Base-by-base conservation (phyloP, 371 early-diverging fungal species). In the Apophysomyces trapeziformis region DNA sequence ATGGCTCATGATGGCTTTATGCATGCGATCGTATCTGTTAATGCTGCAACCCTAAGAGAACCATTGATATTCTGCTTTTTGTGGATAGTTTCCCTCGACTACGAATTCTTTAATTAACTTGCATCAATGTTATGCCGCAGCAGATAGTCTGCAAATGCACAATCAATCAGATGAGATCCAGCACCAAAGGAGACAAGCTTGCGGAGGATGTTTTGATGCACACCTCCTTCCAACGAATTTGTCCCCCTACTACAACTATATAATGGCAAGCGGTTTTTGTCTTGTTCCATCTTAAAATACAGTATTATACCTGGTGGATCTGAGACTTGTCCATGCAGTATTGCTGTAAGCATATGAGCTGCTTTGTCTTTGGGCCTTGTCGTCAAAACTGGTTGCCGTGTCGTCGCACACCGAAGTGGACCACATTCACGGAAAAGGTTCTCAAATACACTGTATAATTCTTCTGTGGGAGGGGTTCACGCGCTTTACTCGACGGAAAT, bases 101-200 rank as follows among this genome's bases (percentile, higher is more conserved):
- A 11, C 1, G 13, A 41, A 1, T 2, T 41, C 1, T 41, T 41
- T 13, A 41, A 13, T 4, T 11, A 11, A 41, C 41, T 41, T 41
- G 13, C 41, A 13, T 41, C 43, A n/a, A 60, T 21, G 32, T 60
- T 60, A 21, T 60, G 45, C 11, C 21, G 13, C 5, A 60, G 21
- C 12, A 21, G 60, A 41, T 60, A 60, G 4, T 60, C 60, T 21
- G 35, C 39, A 13, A 60, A n/a, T 13, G 32, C 44, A 9, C 43
- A 32, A 41, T 38, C 38, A 0, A 41, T 16, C 18, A 60, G 32
- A 16, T 60, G 43, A 26, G 60, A 46, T 5, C 38, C 43, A 41
- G 60, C 46, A 60, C 26, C 46, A 60, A 60, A 60, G 7, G 60
- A 41, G 11, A 39, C 60, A 41, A 60, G 45, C 39, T 26, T 60